Percentiles rank a stretch among this genome's conserved stretches.
phyloP scores from a whole-genome alignment of 2,329 filamentous ascomycete species.

The Monilinia vaccinii-corymbosi region DNA sequence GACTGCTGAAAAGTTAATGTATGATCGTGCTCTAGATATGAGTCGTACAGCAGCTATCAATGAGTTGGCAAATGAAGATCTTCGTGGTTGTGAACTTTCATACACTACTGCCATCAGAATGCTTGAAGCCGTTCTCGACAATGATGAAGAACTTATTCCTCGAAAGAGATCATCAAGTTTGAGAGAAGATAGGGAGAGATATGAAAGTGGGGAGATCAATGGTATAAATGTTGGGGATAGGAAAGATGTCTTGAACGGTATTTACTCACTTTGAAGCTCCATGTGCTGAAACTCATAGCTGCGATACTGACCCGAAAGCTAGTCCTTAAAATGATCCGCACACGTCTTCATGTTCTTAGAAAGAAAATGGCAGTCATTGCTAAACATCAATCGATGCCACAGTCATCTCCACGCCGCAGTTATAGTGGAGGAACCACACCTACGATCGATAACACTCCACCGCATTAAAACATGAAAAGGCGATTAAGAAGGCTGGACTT shows the following conservation, averaged over 20 bases:
- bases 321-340: slow-evolving; percentile 54
- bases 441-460: slow-evolving; percentile 27
- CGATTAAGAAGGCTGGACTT: slow-evolving; percentile 2
- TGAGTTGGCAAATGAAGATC: slow-evolving; percentile 85
- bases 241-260: slow-evolving; percentile 64
- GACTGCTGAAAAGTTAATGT: slow-evolving; percentile 96
- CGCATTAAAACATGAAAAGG: slow-evolving; percentile 15
- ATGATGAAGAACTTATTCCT: slow-evolving; percentile 52
- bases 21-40: slow-evolving; percentile 95
- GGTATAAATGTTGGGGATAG: slow-evolving; percentile 61
- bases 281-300: slow-evolving; percentile 14
- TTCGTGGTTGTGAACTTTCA: slow-evolving; percentile 79
- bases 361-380: slow-evolving; percentile 55
- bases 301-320: slow-evolving; percentile 22
- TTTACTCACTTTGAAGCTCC: slow-evolving; percentile 24
- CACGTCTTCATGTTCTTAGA: slow-evolving; percentile 45
- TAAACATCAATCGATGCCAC: slow-evolving; percentile 31
- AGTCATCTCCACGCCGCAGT: slow-evolving; percentile 24
- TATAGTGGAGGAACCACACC: slow-evolving; percentile 28
- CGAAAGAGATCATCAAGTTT: slow-evolving; percentile 34
- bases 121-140: slow-evolving; percentile 88
- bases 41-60: slow-evolving; percentile 89
- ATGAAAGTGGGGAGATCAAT: slow-evolving; percentile 38
- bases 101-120: slow-evolving; percentile 91
- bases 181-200: slow-evolving; percentile 35